Evolutionary conservation across 2,329 filamentous ascomycete genomes (phyloP).

Genomic region (Fusarium papillatum): DNA sequence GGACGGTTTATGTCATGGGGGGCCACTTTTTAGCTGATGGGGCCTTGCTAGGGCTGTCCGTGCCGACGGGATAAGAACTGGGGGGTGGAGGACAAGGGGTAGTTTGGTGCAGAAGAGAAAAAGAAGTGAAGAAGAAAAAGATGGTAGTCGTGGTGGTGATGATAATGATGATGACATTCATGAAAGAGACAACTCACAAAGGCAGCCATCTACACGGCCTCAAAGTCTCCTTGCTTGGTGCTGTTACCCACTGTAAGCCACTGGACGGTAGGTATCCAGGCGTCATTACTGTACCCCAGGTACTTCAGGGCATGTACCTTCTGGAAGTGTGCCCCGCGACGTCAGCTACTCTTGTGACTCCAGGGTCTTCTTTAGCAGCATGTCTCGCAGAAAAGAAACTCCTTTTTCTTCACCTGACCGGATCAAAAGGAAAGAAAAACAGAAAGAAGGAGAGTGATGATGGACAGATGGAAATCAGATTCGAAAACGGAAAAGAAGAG

Average conservation of each 20-base stretch:
- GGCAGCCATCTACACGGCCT: slow-evolving; percentile 48
- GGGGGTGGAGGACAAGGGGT: background rate
- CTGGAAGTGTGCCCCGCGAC: slow-evolving; percentile 33
- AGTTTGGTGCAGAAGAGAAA: background rate
- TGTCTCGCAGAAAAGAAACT: slow-evolving; percentile 8
- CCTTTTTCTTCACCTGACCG: background rate
- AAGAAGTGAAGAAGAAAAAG: background rate
- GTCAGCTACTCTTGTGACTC: slow-evolving; percentile 20
- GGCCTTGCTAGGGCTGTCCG: slow-evolving; percentile 5
- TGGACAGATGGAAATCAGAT: background rate
- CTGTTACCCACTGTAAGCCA: slow-evolving; percentile 33
- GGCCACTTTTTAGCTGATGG: slow-evolving; percentile 31
- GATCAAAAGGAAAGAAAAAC: background rate
- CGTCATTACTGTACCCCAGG: slow-evolving; percentile 45
- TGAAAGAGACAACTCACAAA: slow-evolving; percentile 46
- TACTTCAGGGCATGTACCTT: slow-evolving; percentile 19
- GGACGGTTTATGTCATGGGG: slow-evolving; percentile 42
- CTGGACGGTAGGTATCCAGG: slow-evolving; percentile 36
- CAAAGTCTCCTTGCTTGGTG: background rate
- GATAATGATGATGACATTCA: background rate
- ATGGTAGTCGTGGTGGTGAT: background rate
- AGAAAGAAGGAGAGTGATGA: background rate
- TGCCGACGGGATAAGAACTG: background rate
- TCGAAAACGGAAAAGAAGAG: background rate
- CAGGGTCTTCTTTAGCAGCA: slow-evolving; percentile 1